phyloP scores from a whole-genome alignment of 2,329 filamentous ascomycete species.

The Camillea tinctor region DNA sequence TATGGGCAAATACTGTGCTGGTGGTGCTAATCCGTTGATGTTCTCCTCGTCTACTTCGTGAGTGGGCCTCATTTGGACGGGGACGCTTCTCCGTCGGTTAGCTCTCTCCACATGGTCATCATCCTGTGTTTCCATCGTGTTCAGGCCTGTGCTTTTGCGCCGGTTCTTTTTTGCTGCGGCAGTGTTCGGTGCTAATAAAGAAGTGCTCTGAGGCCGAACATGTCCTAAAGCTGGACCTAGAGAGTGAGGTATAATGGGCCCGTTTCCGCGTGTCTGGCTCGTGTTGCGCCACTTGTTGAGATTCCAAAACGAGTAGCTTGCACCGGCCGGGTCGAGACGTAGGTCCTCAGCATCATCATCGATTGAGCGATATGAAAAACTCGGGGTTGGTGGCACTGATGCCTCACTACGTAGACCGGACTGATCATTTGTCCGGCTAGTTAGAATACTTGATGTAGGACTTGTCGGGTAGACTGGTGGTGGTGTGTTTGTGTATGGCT shows the following conservation, averaged over 20 bases:
- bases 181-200: slow-evolving; percentile 8
- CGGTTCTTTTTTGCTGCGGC: slow-evolving; percentile 11
- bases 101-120: slow-evolving; percentile 7
- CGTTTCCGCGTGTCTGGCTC: slow-evolving; percentile 8
- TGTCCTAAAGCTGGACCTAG: slow-evolving; percentile 6
- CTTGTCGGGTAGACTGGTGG: slow-evolving; percentile 34
- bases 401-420: slow-evolving; percentile 17
- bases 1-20: slow-evolving; percentile 4
- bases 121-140: slow-evolving; percentile 1
- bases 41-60: slow-evolving; percentile 14
- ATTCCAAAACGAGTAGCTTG: slow-evolving; percentile 56
- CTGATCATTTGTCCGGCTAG: slow-evolving; percentile 19
- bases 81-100: slow-evolving; percentile 24
- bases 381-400: slow-evolving; percentile 50
- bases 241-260: not conserved
- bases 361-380: slow-evolving; percentile 49
- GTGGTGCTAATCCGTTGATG: slow-evolving; percentile 11
- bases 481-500: slow-evolving; percentile 39
- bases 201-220: slow-evolving; percentile 13
- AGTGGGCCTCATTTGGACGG: not conserved
- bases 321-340: slow-evolving; percentile 38
- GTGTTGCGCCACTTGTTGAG: slow-evolving; percentile 51
- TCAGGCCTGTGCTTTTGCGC: slow-evolving; percentile 18
- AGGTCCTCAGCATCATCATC: slow-evolving; percentile 41
- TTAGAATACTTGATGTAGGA: slow-evolving; percentile 37